These are phyloP conservation scores for Pistacia vera DNA, from an alignment of 345 rosid species.

Conservation along the genomic window DNA sequence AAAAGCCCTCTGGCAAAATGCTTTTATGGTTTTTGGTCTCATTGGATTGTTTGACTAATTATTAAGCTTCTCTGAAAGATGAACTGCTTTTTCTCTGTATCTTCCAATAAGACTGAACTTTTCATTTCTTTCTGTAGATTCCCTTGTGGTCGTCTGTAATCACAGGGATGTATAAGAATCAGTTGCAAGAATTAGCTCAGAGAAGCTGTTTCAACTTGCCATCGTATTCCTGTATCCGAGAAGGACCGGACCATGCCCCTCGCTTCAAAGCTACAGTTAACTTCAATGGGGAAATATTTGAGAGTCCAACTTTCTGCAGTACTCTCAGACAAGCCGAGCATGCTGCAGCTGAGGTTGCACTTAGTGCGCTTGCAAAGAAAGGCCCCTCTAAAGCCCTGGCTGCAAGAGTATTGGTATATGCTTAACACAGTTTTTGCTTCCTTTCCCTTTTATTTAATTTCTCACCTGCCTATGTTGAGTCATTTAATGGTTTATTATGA, in stretches of 20 bases:
- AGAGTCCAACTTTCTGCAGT: conserved; percentile 44
- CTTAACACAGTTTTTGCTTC: background rate
- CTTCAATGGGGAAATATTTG: conserved; percentile 49
- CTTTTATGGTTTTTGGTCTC: background rate
- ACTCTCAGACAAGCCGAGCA: conserved; percentile 54
- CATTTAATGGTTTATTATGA: conserved; percentile 6
- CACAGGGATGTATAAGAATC: conserved; percentile 47
- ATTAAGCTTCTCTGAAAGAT: background rate
- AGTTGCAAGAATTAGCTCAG: conserved; percentile 50
- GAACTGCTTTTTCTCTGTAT: background rate
- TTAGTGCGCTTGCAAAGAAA: conserved; percentile 36
- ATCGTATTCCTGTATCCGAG: conserved; percentile 45
- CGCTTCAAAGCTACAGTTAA: conserved; percentile 48
- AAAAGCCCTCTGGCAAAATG: background rate
- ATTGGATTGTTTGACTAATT: background rate
- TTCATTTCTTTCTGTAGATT: conserved; percentile 8
- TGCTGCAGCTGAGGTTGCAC: conserved; percentile 56
- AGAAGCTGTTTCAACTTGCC: conserved; percentile 58
- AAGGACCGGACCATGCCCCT: conserved; percentile 57
- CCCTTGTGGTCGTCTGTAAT: conserved; percentile 9
- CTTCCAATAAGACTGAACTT: background rate
- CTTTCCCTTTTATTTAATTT: background rate
- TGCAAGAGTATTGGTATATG: conserved; percentile 41
- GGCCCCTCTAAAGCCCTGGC: conserved; percentile 47
- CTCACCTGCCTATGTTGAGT: background rate